phyloP scores from a whole-genome alignment of 2,329 filamentous ascomycete genomes.

The Trichoderma afroharzianum region DNA sequence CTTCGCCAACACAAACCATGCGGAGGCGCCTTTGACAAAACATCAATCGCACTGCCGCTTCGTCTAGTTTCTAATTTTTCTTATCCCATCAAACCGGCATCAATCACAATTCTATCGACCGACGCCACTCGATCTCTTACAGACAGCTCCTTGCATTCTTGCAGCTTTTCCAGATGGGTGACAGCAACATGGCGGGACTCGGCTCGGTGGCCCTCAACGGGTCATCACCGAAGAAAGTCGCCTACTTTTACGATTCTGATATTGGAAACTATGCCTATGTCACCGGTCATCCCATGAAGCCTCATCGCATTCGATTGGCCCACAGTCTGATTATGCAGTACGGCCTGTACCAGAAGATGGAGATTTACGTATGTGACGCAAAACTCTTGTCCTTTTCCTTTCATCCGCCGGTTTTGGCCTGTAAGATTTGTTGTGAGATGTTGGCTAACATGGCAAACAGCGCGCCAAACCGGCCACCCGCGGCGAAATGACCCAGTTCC shows the following conservation, averaged over 20 bases:
- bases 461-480: conserved; percentile 81
- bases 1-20: conserved; percentile 22
- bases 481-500: conserved; percentile 90
- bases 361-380: conserved; percentile 67
- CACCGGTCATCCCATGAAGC: conserved; percentile 97
- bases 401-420: not conserved
- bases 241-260: conserved; percentile 98
- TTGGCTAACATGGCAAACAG: conserved; percentile 38
- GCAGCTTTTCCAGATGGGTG: conserved; percentile 32
- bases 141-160: conserved; percentile 9
- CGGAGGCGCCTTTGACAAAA: conserved; percentile 23
- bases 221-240: conserved; percentile 70
- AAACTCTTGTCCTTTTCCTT: not conserved
- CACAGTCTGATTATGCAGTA: conserved; percentile 97
- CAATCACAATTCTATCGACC: not conserved
- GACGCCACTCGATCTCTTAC: not conserved
- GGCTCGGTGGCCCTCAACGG: conserved; percentile 47
- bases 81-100: not conserved
- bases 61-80: not conserved
- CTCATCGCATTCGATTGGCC: conserved; percentile 88
- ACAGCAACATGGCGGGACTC: conserved; percentile 36
- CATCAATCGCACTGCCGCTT: not conserved
- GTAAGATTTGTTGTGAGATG: not conserved
- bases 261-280: conserved; percentile 98
- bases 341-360: conserved; percentile 93